Percentiles rank a stretch among this genome's conserved stretches.
Evolutionary conservation across 805 yeast species (phyloP).

Genomic region (Grigorovia transvaalensis): DNA sequence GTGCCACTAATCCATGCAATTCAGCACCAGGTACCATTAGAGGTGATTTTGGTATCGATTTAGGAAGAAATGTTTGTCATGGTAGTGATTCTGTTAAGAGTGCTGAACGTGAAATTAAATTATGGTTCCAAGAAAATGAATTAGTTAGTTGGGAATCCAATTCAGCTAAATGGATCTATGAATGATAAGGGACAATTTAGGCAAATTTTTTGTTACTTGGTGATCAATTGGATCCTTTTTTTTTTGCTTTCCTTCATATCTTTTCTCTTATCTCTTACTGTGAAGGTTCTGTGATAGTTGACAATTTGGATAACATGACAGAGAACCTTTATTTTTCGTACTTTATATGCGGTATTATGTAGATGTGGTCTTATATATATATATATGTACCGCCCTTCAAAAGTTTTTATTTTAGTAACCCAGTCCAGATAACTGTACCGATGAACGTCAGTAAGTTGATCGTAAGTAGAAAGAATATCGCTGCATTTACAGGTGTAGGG

Average conservation of each 20-base stretch:
- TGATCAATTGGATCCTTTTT: not conserved
- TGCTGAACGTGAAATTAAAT: slow-evolving; percentile 88
- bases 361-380: not conserved
- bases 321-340: no score
- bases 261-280: not conserved
- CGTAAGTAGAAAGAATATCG: not conserved
- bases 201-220: not conserved
- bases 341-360: not conserved
- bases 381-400: not conserved
- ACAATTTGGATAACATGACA: not conserved
- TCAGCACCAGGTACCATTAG: slow-evolving; percentile 99
- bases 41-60: slow-evolving; percentile 97
- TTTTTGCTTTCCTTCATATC: not conserved
- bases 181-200: slow-evolving; percentile 38
- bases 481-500: not conserved
- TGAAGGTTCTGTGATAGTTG: not conserved
- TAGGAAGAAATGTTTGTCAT: slow-evolving; percentile 98
- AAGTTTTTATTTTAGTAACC: no score
- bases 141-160: slow-evolving; percentile 85
- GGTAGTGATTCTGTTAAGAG: slow-evolving; percentile 99
- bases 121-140: slow-evolving; percentile 99
- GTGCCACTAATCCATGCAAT: slow-evolving; percentile 97
- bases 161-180: slow-evolving; percentile 85
- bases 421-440: not conserved
- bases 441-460: not conserved